Base-by-base conservation (phyloP, 2,329 filamentous ascomycete species). In the Aspergillus aculeatus region DNA sequence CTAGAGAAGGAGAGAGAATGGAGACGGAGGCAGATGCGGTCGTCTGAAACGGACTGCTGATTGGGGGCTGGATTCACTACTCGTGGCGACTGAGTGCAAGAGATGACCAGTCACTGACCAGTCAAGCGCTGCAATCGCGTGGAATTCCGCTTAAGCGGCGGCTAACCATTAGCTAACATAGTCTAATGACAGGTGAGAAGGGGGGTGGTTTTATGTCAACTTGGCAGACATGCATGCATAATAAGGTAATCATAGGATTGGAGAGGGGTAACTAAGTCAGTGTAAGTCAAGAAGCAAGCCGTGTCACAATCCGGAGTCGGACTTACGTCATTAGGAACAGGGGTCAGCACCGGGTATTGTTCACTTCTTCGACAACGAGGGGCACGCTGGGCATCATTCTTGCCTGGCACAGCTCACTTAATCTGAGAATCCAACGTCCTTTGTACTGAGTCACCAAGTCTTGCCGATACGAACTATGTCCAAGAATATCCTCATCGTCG, bases 401-500 rank as follows among this genome's bases (percentile, higher is more conserved):
- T 44, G 38, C 38, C 6, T 7, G 19, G 38, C 16, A 44, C 38
- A 16, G 5, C 32, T 35, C 12, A 35, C 12, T 35, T 5, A 16
- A 35, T 35, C 32, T 35, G 32, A 12, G 14, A 35, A 12, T 35
- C 11, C 32, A 35, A 35, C 5, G n/a, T 19, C 38, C 38, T 44
- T 44, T 19, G 14, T 19, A 9, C 16, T 19, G 38, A 19, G 6
- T 7, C 14, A 44, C 16, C 14, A 16, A 44, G 16, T 44, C 38
- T 19, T 44, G 38, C 16, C 16, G 16, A n/a, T 44, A 19, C n/a
- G 38, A 44, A 44, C 16, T 2, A 71, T 68, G 64, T 64, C 53
- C 54, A 66, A 58, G 50, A 81, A 78, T 38, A 76, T 88, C 35
- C 81, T 91, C 2, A 80, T 91, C 29, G 79, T 91, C 29, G 88